Conservation (phyloP, 2,329 filamentous ascomycete species). For the Pseudocercospora fuligena region DNA sequence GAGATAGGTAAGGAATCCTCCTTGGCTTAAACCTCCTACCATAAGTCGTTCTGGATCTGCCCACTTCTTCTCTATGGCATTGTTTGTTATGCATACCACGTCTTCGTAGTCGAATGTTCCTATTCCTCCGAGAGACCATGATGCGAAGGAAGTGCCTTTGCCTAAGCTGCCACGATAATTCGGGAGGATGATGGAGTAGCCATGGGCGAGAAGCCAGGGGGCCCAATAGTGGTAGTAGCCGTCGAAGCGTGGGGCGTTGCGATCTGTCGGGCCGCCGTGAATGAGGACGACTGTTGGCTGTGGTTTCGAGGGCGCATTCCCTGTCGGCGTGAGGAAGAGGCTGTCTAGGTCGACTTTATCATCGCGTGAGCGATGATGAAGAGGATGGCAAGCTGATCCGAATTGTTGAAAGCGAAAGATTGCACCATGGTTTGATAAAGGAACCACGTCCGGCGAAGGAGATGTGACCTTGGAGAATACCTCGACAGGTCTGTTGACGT, state of each 20-base stretch:
- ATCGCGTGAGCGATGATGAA: slow-evolving; percentile 38
- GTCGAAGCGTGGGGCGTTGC: slow-evolving; percentile 41
- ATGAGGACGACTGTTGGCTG: slow-evolving; percentile 43
- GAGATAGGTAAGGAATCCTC: slow-evolving; percentile 47
- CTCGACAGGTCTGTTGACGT: slow-evolving; percentile 38
- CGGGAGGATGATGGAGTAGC: slow-evolving; percentile 46
- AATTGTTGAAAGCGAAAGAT: slow-evolving; percentile 27
- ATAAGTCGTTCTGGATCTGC: slow-evolving; percentile 41
- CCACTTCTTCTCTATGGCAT: slow-evolving; percentile 41
- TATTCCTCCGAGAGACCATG: slow-evolving; percentile 37
- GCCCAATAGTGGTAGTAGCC: slow-evolving; percentile 37
- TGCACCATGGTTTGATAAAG: slow-evolving; percentile 33
- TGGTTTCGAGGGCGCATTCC: slow-evolving; percentile 24
- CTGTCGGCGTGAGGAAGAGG: slow-evolving; percentile 35
- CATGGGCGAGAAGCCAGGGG: slow-evolving; percentile 41
- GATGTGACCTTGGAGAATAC: slow-evolving; percentile 37
- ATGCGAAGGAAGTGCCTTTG: slow-evolving; percentile 42
- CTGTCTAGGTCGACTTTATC: slow-evolving; percentile 38
- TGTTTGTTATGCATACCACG: slow-evolving; percentile 42
- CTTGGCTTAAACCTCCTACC: slow-evolving; percentile 46
- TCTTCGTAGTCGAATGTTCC: slow-evolving; percentile 47
- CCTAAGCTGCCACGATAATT: slow-evolving; percentile 48
- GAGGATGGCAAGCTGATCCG: slow-evolving; percentile 29
- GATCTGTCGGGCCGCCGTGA: slow-evolving; percentile 45
- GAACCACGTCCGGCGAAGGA: slow-evolving; percentile 23